A percentile compares a stretch with the other conserved stretches of the same genome.
These are phyloP conservation scores for Ascomycota sp. DNA, from an alignment of 2,329 filamentous ascomycete genomes.

Conservation along the genomic window DNA sequence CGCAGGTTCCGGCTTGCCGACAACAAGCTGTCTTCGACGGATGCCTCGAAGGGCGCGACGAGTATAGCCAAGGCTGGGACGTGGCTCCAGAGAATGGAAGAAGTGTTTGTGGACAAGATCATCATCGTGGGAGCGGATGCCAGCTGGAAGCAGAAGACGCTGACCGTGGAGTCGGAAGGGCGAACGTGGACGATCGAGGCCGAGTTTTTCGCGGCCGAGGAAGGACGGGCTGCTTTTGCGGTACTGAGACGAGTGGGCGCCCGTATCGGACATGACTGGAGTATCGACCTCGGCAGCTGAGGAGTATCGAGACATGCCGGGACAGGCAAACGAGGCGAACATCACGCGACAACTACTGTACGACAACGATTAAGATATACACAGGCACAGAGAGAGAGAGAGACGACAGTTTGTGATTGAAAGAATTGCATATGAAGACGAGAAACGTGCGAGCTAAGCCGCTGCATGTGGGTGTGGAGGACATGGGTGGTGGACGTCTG, in stretches of 20 bases:
- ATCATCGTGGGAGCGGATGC: constrained; percentile 62
- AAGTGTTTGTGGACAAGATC: constrained; percentile 65
- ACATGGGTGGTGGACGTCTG: too few relatives aligned
- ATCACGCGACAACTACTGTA: too few relatives aligned
- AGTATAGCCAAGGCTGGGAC: constrained; percentile 35
- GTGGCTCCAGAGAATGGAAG: constrained; percentile 62
- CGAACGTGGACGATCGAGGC: constrained; percentile 36
- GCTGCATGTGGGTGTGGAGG: too few relatives aligned
- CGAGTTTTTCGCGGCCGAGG: constrained; percentile 31
- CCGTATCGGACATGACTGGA: constrained; percentile 34
- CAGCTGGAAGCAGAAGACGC: constrained; percentile 45
- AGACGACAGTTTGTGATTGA: too few relatives aligned
- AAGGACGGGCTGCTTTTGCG: constrained; percentile 28
- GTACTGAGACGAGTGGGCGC: constrained; percentile 30
- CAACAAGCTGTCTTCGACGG: constrained; percentile 44
- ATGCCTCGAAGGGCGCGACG: constrained; percentile 33
- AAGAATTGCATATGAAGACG: too few relatives aligned
- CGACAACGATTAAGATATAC: too few relatives aligned
- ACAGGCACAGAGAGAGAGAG: too few relatives aligned
- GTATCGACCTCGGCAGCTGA: constrained; percentile 12
- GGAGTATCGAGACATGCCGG: too few relatives aligned
- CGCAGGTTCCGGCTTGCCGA: constrained; percentile 51
- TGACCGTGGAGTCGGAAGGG: constrained; percentile 32
- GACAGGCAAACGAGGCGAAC: too few relatives aligned
- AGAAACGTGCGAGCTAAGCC: too few relatives aligned